Base-by-base conservation (phyloP, 148 eudicot species). In the Diospyros kaki region DNA sequence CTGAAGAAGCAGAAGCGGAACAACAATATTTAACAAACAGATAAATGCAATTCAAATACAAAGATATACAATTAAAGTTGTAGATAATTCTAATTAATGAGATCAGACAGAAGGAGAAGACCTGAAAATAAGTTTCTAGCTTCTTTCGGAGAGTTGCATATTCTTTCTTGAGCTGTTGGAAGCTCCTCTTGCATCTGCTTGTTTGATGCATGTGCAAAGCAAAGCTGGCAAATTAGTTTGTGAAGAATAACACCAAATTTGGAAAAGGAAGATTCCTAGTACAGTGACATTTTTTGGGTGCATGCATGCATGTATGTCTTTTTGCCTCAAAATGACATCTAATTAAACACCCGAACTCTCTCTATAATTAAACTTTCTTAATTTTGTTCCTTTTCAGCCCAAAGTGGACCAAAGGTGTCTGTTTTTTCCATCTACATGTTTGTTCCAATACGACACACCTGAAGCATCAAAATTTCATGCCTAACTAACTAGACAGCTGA, bases 71-170 rank as follows among this genome's bases (percentile, higher is more conserved):
- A 28, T 28, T 28, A 67, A 53, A 9, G 42, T 8, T 4, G 0
- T 9, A 8, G 2, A 7, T 48, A 44, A 42, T 60, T 38, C n/a
- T 41, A 45, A 64, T 18, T n/a, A 28, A 46, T 5, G 42, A 62
- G 62, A 44, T 2, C 17, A 59, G 12, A 50, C 14, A 55, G 28
- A 14, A 6, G 28, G 3, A 39, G 59, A 51, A 59, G 54, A 92
- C 97, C 97, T 92, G 97, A 79, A 92, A 92, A 77, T 92, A 92
- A 71, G 84, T 76, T 87, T 92, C 97, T 59, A 92, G 90, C 79
- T 89, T 92, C 88, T 84, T 86, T 80, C 68, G 90, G 5, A 92
- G 93, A 45, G 86, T 79, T 72, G 90, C 68, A 81, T 92, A 83
- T 83, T 92, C 97, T 70, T 84, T 92, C 87, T 92, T 90, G 76